Conservation (phyloP, 352 stramenopile species). For the Pythium dissimile region DNA sequence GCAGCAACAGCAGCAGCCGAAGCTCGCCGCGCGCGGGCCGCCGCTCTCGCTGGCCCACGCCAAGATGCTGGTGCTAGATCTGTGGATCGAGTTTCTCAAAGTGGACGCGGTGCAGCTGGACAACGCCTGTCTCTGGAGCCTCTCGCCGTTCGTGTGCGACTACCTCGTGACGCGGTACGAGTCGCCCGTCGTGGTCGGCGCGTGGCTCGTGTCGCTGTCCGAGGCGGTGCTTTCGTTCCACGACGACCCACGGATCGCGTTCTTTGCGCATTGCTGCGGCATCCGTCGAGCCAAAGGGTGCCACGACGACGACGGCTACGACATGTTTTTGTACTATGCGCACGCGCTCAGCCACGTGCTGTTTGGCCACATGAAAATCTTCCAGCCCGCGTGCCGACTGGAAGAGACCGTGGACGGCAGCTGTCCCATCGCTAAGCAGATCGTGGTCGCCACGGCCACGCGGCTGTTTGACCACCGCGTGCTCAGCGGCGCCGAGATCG, state of each 20-base stretch:
- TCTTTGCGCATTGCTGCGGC: conserved; percentile 53
- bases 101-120: conserved; percentile 56
- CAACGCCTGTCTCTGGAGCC: conserved; percentile 39
- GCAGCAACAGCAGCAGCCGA: conserved; percentile 15
- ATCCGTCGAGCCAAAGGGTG: not conserved
- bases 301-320: conserved; percentile 28
- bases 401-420: conserved; percentile 50
- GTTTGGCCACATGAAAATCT: conserved; percentile 71
- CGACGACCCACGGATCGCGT: conserved; percentile 53
- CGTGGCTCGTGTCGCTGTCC: conserved; percentile 49
- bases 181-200: conserved; percentile 39
- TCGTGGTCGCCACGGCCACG: conserved; percentile 29
- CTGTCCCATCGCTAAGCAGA: conserved; percentile 36
- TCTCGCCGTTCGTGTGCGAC: conserved; percentile 71
- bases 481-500: conserved; percentile 34
- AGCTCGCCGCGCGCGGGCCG: conserved; percentile 2
- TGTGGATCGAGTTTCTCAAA: conserved; percentile 78
- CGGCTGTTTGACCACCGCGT: conserved; percentile 42
- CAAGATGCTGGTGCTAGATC: conserved; percentile 58
- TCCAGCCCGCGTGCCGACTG: conserved; percentile 48
- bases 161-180: conserved; percentile 63
- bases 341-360: conserved; percentile 62
- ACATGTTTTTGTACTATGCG: conserved; percentile 67
- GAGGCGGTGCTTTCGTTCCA: conserved; percentile 35
- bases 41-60: conserved; percentile 26